Base-by-base conservation (phyloP, 306 rosid genomes). In the Mimosa pudica region DNA sequence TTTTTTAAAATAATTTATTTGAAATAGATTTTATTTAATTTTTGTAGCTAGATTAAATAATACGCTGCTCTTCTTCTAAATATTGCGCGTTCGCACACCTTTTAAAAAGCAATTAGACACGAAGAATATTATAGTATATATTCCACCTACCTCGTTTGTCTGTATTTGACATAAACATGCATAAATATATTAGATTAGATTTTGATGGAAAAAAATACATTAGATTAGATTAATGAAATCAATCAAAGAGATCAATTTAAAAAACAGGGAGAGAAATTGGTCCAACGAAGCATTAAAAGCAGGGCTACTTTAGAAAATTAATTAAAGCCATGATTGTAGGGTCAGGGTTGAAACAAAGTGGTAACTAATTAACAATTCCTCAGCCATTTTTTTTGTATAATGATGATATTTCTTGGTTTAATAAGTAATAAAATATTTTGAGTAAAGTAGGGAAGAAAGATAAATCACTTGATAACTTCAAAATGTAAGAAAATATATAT, bases 261-360 rank as follows among this genome's bases (percentile, higher is more conserved):
- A 38, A 38, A 38, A 38, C 3, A 38, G 5, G 42, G 5, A 30
- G 48, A 45, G 4, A 52, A 46, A 20, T 70, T 10, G 30, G 33
- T 20, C 58, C 42, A 70, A 70, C 30, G 64, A 10, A 64, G 69
- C 58, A 71, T 51, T 60, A 75, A 82, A 75, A 64, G 70, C 35
- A 46, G 80, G 64, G 52, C 63, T 42, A 54, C 12, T n/a, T 10
- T 46, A 8, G 35, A 70, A 24, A 24, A 24, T 24, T 24, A 24
- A 24, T 24, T 42, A 82, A 71, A 76, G 82, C 84, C 82, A 79
- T 79, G 86, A 82, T 85, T 82, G 75, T 32, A 73, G 86, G 68
- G 35, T 0, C 20, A 13, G 55, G 14, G 55, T 12, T 4, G 52
- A 49, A 49, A 49, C 17, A 49, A 12, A 49, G 54, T 49, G 17